These are phyloP conservation scores for Tarenaya hassleriana DNA, from an alignment of 345 rosid genomes.

Conservation along the genomic window DNA sequence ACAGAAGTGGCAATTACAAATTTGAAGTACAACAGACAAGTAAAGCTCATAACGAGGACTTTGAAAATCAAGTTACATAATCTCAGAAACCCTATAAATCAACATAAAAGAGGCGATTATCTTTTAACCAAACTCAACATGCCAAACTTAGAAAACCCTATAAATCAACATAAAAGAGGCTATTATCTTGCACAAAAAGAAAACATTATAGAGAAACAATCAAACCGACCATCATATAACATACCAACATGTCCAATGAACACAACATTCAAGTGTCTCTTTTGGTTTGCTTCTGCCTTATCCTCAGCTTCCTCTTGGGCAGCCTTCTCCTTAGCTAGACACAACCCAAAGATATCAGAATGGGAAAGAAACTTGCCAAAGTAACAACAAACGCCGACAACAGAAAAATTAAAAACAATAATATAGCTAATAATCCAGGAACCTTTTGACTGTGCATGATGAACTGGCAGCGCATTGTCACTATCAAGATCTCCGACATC, in stretches of 20 bases:
- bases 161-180: not conserved
- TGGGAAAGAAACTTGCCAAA: not conserved
- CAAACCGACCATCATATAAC: conserved; percentile 25
- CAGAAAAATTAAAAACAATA: conserved; percentile 4
- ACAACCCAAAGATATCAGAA: conserved; percentile 8
- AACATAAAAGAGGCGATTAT: not conserved
- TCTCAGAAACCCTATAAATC: not conserved
- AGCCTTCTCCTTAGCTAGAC: conserved; percentile 38
- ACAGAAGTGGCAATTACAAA: not conserved
- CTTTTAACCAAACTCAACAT: conserved; percentile 1
- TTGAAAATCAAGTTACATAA: conserved; percentile 6
- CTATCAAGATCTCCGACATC: conserved; percentile 23
- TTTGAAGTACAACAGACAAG: conserved; percentile 5
- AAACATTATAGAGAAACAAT: not conserved
- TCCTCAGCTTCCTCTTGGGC: conserved; percentile 50
- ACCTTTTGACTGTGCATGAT: conserved; percentile 34
- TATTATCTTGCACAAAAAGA: not conserved
- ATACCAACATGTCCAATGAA: conserved; percentile 99
- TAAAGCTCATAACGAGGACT: conserved; percentile 5
- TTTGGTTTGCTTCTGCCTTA: conserved; percentile 41
- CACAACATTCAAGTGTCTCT: conserved; percentile 89
- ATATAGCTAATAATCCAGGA: not conserved
- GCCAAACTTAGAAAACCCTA: not conserved
- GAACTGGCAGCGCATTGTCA: conserved; percentile 17
- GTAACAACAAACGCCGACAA: not conserved